Conservation (phyloP, 2,329 filamentous ascomycete genomes). For the Exophiala aquamarina region DNA sequence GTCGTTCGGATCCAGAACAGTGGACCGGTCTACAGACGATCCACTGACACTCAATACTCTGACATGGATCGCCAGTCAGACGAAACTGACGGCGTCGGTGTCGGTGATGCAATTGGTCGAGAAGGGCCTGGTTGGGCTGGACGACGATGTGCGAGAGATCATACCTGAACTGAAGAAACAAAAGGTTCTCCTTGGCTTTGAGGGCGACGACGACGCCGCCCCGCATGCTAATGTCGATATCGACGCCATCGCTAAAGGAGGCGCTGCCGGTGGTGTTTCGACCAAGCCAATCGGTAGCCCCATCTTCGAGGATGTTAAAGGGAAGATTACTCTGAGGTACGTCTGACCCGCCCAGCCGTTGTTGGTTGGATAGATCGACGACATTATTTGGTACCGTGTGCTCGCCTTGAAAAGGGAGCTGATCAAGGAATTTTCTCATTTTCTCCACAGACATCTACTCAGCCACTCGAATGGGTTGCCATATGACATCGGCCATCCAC, state of each 20-base stretch:
- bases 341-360: no score
- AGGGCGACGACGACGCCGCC: conserved; percentile 1
- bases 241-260: neutral
- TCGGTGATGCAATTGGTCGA: conserved; percentile 57
- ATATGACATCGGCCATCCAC: conserved; percentile 12
- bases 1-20: neutral
- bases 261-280: neutral
- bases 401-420: no score
- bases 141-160: conserved; percentile 45
- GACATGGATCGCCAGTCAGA: conserved; percentile 28
- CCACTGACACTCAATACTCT: conserved; percentile 20
- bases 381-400: neutral
- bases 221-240: neutral
- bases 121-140: conserved; percentile 47
- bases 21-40: conserved; percentile 1
- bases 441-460: conserved; percentile 32
- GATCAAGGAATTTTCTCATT: neutral
- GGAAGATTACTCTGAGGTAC: conserved; percentile 14
- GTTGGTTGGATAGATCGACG: neutral
- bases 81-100: conserved; percentile 51
- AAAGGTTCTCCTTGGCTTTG: conserved; percentile 35
- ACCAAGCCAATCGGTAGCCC: conserved; percentile 8
- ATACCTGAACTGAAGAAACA: conserved; percentile 51
- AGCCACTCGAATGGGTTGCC: conserved; percentile 11
- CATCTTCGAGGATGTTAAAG: conserved; percentile 14